phyloP scores from a whole-genome alignment of 2,329 filamentous ascomycete genomes.

The Pseudocercospora macadamiae region DNA sequence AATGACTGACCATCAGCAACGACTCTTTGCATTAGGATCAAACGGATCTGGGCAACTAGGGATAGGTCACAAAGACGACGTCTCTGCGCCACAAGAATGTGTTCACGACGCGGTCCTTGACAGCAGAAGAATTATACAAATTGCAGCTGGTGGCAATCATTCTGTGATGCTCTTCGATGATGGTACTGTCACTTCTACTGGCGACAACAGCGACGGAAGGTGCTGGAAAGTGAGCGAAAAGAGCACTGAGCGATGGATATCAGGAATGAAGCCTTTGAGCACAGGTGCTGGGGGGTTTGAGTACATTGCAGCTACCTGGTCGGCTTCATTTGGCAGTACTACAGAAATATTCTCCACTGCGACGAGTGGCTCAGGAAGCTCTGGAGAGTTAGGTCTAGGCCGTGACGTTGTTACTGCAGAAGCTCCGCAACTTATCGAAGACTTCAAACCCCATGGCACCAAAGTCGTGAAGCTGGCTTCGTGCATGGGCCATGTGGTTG shows the following conservation, averaged over 20 bases:
- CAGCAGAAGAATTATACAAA: slow-evolving; percentile 27
- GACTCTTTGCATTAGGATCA: slow-evolving; percentile 48
- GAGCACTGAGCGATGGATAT: neutral
- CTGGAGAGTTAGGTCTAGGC: slow-evolving; percentile 73
- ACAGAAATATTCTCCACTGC: slow-evolving; percentile 43
- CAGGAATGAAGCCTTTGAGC: neutral
- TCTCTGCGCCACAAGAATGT: slow-evolving; percentile 35
- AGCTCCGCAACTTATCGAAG: slow-evolving; percentile 53
- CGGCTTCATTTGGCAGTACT: slow-evolving; percentile 66
- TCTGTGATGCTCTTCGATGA: slow-evolving; percentile 69
- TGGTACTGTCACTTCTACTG: slow-evolving; percentile 67
- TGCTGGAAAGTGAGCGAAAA: slow-evolving; percentile 32
- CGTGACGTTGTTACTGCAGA: slow-evolving; percentile 30
- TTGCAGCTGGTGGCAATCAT: slow-evolving; percentile 80
- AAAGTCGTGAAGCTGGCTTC: slow-evolving; percentile 68
- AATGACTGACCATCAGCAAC: neutral
- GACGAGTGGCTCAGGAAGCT: slow-evolving; percentile 61
- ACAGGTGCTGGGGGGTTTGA: neutral
- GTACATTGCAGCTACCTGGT: slow-evolving; percentile 71
- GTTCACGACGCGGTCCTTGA: neutral
- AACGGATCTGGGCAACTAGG: slow-evolving; percentile 58
- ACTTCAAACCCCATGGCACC: slow-evolving; percentile 66
- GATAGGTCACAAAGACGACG: slow-evolving; percentile 48
- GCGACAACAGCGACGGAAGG: slow-evolving; percentile 58
- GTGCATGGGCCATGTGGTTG: slow-evolving; percentile 77